Evolutionary conservation across 805 yeast genomes (phyloP).

Genomic region (Starmerella sp.): DNA sequence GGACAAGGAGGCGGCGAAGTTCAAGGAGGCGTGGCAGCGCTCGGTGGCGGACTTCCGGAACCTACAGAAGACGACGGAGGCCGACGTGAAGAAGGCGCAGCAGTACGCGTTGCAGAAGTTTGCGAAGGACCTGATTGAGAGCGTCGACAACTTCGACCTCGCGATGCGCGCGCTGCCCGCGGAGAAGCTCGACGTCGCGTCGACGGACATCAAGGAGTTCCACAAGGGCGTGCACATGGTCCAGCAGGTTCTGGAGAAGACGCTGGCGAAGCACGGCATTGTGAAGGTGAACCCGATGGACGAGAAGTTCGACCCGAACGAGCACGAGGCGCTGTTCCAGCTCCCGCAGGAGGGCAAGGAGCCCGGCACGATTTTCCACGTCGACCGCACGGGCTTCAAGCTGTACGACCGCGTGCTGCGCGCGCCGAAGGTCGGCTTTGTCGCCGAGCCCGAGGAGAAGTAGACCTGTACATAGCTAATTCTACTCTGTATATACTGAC

Average conservation of each 20-base stretch:
- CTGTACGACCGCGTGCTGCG: slow-evolving; percentile 79
- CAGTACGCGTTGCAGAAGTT: slow-evolving; percentile 88
- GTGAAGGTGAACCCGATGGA: slow-evolving; percentile 73
- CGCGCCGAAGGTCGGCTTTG: slow-evolving; percentile 94
- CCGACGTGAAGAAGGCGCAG: slow-evolving; percentile 74
- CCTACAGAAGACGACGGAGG: slow-evolving; percentile 78
- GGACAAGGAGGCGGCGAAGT: slow-evolving; percentile 55
- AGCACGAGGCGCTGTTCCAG: slow-evolving; percentile 88
- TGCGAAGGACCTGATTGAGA: slow-evolving; percentile 79
- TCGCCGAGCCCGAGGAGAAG: slow-evolving; percentile 26
- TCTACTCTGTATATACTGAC: too few species aligned
- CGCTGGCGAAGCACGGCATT: slow-evolving; percentile 69
- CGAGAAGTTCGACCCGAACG: slow-evolving; percentile 78
- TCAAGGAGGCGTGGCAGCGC: slow-evolving; percentile 72
- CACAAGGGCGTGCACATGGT: slow-evolving; percentile 90
- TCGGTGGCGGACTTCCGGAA: slow-evolving; percentile 88
- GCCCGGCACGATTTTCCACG: slow-evolving; percentile 86
- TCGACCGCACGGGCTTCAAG: slow-evolving; percentile 81
- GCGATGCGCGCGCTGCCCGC: slow-evolving; percentile 57
- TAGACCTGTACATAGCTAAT: slow-evolving; percentile 3
- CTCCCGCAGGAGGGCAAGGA: slow-evolving; percentile 76
- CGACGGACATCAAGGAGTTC: slow-evolving; percentile 48
- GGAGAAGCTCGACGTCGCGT: slow-evolving; percentile 30
- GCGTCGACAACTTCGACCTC: slow-evolving; percentile 80
- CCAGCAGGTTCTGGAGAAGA: slow-evolving; percentile 71